Evolutionary conservation across 768 basidiomycete species (phyloP), one percentile per base, ranked within the genome.

Genomic region (Boletus pseudo-olivaceus): DNA sequence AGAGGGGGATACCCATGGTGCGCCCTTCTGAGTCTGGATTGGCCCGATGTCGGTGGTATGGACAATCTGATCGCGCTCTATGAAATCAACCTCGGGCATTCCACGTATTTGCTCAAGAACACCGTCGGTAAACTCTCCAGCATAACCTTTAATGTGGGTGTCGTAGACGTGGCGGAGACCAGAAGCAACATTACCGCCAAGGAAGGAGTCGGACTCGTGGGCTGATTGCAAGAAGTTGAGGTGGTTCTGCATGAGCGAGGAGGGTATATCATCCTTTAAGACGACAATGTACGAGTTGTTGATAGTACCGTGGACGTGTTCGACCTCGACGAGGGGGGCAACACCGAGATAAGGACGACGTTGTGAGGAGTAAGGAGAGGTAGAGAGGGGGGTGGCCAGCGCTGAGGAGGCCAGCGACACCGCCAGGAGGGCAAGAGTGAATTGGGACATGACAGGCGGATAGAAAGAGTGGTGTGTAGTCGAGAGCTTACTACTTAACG

Each of bases 1-100:
- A 20, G 5, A 32, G 2, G 32, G 14, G 12, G 84, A 72, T 70
- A 93, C 92, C 93, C 93, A 95, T 48, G 93, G 90, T 11, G 93
- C 89, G n/a, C 72, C 64, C 47, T 68, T 82, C 81, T 94, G 88
- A 2, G 73, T 66, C 26, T 54, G 59, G 9, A 63, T 37, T 1
- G 53, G 48, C 1, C 26, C 35, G 17, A 63, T 30, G 0, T 63
- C 58, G 60, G 80, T 78, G 2, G 90, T 87, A 54, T 76, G 81
- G n/a, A 98, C 93, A 62, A 95, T 76, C 76, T 97, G 94, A 78
- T 99, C 97, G 53, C 79, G 82, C 78, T 99, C 97, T 49, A 99
- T 77, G 66, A 88, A 96, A 17, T 84, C 88, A 32, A 99, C 95
- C 70, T 96, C 94, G 10, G 93, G 93, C 77, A 86, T 78, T 47